Evolutionary conservation across 345 rosid species (phyloP), one percentile per base, ranked within the genome.

Genomic region (Salix arbutifolia): DNA sequence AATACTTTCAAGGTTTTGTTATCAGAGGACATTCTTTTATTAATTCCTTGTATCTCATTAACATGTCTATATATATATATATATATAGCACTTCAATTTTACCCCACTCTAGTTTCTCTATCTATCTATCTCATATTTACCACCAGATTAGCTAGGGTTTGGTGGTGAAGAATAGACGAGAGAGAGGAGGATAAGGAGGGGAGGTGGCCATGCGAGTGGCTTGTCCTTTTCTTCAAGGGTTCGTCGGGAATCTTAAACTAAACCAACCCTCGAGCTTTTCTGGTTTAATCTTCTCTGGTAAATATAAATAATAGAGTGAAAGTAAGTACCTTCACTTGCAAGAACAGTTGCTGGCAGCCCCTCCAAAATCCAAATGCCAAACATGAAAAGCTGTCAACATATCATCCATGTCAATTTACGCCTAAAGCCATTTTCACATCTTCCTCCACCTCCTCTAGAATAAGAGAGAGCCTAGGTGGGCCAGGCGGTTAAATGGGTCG

Each of bases 321-420:
- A 33, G 4, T 4, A 46, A 3, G 5, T 60, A 7, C 65, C 50
- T 30, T 23, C 31, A 14, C 52, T 58, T 23, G 65, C 28, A 19
- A 72, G 31, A 50, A 48, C 44, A 40, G 66, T 70, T 69, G 84
- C 52, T 74, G 84, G 81, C 81, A 76, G 76, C 61, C 48, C 69
- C 81, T 46, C 50, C 50, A 46, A 46, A 46, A 46, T 85, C 65
- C 78, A 81, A 78, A 79, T 81, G 84, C 79, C 81, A 78, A 78
- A 78, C 72, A 74, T 56, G 68, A 50, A 78, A 76, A 81, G 78
- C 84, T 83, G 83, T 81, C 81, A 77, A 77, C 77, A 77, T 82
- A 85, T 78, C 74, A 77, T 64, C 79, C 56, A 81, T 13, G 52
- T 61, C 74, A 65, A 14, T 35, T 65, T 71, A 67, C 60, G 61